Evolutionary conservation across 192 early-diverging fungal genomes (phyloP), one percentile per base, ranked within the genome.

Genomic region (Cetraspora pellucida): DNA sequence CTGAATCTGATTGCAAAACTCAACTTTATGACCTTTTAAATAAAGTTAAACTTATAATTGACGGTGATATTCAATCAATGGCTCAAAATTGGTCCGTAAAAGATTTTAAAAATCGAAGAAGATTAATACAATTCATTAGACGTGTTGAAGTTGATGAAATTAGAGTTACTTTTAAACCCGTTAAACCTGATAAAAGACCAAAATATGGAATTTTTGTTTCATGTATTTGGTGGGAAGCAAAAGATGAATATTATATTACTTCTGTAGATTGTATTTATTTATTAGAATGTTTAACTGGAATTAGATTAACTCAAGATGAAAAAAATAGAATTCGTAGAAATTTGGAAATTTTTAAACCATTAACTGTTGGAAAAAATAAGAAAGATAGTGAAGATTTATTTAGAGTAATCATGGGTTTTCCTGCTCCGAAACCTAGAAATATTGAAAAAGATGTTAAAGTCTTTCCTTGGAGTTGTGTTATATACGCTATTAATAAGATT

Each of bases 391-490:
- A 87, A 9, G 89, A 88, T n/a, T 93, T 95, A 78, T 95, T 92
- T 83, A 91, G 88, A 79, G 79, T 90, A 74, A 92, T 95, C 79
- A 95, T 95, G 94, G 84, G 85, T 17, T 95, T 92, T 74, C 89
- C 90, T 0, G 90, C 92, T 77, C 93, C 94, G 47, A 92, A 90
- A 78, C 94, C 94, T 21, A 84, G 94, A 46, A 94, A 94, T 84
- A 94, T 93, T 73, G 93, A 93, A 83, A 95, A 95, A 81, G 93
- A 95, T 69, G 89, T 95, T 84, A 95, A 95, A 77, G 92, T 95
- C 5, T 95, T 92, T 81, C 85, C 89, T 8, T 95, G 94, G 94
- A 87, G 87, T 59, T 86, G 87, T 1, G 77, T 95, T n/a, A 81
- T 88, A 9, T 78, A 85, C 31, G 93, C 91, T 0, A 82, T 94